These are phyloP conservation scores for Epichloe scottii DNA, from an alignment of 2,329 filamentous ascomycete genomes.

Conservation along the genomic window DNA sequence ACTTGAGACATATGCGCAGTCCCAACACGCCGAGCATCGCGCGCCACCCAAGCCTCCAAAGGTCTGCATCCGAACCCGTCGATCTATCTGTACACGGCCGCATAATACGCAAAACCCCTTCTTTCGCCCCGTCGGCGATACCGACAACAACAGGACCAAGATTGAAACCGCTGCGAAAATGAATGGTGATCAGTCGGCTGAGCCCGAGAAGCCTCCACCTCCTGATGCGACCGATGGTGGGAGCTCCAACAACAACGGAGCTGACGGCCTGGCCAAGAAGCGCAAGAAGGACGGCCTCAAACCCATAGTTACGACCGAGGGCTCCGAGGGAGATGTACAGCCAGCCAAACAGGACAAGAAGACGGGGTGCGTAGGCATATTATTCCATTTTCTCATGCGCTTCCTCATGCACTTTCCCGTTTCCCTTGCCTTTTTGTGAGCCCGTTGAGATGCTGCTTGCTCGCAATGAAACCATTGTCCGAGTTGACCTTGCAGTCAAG, in stretches of 20 bases:
- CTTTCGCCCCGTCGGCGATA: background rate
- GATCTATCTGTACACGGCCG: background rate
- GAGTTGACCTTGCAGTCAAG: background rate
- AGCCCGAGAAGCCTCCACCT: constrained; percentile 18
- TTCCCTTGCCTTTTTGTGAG: background rate
- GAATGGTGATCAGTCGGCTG: constrained; percentile 18
- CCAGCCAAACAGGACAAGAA: constrained; percentile 16
- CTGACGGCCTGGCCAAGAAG: constrained; percentile 43
- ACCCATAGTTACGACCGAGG: constrained; percentile 61
- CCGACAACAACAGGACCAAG: background rate
- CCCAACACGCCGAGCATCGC: background rate
- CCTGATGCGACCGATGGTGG: constrained; percentile 5
- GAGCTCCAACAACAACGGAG: constrained; percentile 15
- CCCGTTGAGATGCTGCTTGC: background rate
- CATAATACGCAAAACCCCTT: background rate
- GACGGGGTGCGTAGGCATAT: constrained; percentile 22
- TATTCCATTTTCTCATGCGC: background rate
- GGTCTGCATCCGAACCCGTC: background rate
- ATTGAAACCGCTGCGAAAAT: constrained; percentile 9
- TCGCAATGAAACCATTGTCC: background rate
- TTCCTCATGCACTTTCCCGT: no score
- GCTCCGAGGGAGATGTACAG: constrained; percentile 12
- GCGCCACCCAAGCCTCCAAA: background rate
- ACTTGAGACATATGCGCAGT: constrained; percentile 1
- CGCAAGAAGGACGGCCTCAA: constrained; percentile 62